These are phyloP conservation scores for Penicillium paradoxum DNA, from an alignment of 495 filamentous ascomycete genomes.

Conservation along the genomic window DNA sequence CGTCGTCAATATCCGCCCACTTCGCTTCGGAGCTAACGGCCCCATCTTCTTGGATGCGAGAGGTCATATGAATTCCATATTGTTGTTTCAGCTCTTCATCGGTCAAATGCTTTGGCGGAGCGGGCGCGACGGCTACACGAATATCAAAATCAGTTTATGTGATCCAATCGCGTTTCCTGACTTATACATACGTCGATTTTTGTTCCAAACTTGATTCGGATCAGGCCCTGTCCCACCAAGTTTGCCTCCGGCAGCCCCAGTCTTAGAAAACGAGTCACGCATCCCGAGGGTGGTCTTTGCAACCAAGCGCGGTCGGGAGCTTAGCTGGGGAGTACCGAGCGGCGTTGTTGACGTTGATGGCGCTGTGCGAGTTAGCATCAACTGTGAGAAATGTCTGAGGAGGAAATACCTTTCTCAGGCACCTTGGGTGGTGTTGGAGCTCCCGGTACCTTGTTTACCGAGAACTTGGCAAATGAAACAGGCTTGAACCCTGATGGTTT, in stretches of 20 bases:
- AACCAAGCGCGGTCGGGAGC: conserved; percentile 56
- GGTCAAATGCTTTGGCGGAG: conserved; percentile 85
- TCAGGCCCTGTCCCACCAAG: conserved; percentile 56
- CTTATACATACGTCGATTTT: conserved; percentile 76
- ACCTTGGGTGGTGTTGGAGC: conserved; percentile 50
- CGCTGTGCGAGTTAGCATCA: conserved; percentile 20
- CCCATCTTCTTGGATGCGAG: conserved; percentile 76
- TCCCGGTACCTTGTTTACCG: conserved; percentile 50
- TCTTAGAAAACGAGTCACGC: conserved; percentile 49
- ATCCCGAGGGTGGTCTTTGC: conserved; percentile 60
- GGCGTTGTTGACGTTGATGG: conserved; percentile 38
- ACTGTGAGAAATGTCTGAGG: not conserved
- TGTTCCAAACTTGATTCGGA: conserved; percentile 88
- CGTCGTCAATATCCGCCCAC: conserved; percentile 98
- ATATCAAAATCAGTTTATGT: conserved; percentile 25
- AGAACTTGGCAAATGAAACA: conserved; percentile 83
- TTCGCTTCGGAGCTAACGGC: conserved; percentile 72
- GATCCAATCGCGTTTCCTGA: not conserved
- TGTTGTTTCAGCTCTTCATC: conserved; percentile 96
- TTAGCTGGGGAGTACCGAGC: conserved; percentile 37
- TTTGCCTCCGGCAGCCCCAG: conserved; percentile 37
- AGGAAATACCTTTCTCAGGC: conserved; percentile 49
- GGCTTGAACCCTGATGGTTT: conserved; percentile 88
- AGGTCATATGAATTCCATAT: conserved; percentile 94
- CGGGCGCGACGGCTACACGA: conserved; percentile 62